Conservation (phyloP, 2,329 filamentous ascomycete genomes). For the Helotiales sp. region DNA sequence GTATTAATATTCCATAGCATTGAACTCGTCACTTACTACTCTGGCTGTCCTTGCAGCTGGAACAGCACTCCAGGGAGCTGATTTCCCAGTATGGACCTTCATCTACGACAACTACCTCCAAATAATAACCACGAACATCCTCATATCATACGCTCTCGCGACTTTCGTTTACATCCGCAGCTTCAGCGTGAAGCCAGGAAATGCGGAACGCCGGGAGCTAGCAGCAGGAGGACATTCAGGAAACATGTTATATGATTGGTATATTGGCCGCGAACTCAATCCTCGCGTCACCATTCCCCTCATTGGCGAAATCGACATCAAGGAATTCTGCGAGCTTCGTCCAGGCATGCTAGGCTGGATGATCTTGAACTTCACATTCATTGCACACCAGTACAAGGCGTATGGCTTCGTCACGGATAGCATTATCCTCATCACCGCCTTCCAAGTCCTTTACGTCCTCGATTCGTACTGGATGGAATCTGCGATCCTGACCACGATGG, state of each 20-base stretch:
- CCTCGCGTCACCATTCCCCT: conserved; percentile 78
- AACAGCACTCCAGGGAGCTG: conserved; percentile 72
- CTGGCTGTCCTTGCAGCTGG: conserved; percentile 71
- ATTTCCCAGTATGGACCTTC: conserved; percentile 89
- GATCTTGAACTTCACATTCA: conserved; percentile 79
- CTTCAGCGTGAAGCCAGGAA: conserved; percentile 77
- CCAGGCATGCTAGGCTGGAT: conserved; percentile 90
- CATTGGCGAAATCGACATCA: conserved; percentile 85
- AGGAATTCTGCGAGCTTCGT: conserved; percentile 86
- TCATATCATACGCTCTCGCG: conserved; percentile 72
- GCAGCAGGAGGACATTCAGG: conserved; percentile 80
- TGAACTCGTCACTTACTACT: conserved; percentile 72
- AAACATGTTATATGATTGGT: conserved; percentile 92
- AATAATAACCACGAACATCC: conserved; percentile 77
- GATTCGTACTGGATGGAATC: conserved; percentile 87
- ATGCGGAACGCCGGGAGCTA: conserved; percentile 72
- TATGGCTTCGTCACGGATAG: conserved; percentile 84
- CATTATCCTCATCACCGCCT: conserved; percentile 74
- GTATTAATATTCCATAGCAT: conserved; percentile 51
- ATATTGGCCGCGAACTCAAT: conserved; percentile 93
- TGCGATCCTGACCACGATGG: conserved; percentile 89
- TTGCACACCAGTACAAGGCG: conserved; percentile 83
- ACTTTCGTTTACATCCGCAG: conserved; percentile 79
- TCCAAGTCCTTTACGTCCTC: conserved; percentile 81
- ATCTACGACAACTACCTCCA: conserved; percentile 90